A percentile compares a stretch with the other conserved stretches of the same genome.
phyloP scores from a whole-genome alignment of 805 yeast species.

The Naumovozyma dairenensis region DNA sequence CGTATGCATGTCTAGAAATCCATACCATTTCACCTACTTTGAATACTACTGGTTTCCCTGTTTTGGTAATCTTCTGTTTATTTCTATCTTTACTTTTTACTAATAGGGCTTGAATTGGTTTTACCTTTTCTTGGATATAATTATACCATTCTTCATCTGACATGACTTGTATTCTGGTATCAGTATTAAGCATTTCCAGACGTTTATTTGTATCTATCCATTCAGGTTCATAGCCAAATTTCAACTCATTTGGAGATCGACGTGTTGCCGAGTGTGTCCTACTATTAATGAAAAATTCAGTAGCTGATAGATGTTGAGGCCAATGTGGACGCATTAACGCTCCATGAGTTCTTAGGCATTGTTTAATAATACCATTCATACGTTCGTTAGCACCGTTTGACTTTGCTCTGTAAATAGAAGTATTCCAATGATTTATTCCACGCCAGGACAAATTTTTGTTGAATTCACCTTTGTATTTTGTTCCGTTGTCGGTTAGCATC shows the following conservation, averaged over 20 bases:
- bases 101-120: no score
- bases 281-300: not conserved
- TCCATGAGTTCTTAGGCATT: slow-evolving; percentile 14
- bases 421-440: not conserved
- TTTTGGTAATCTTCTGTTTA: no score
- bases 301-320: not conserved
- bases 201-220: no score
- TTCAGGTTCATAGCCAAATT: not conserved
- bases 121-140: no score
- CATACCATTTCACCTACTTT: no score
- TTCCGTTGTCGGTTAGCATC: not conserved
- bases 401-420: not conserved
- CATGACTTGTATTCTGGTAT: no score
- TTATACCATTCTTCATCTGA: no score
- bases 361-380: slow-evolving; percentile 28
- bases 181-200: no score
- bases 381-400: not conserved
- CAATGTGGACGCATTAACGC: not conserved
- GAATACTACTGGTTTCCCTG: no score
- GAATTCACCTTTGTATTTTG: not conserved
- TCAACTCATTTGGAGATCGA: not conserved
- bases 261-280: not conserved
- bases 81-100: no score
- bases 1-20: no score
- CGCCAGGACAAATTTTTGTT: not conserved